phyloP scores from a whole-genome alignment of 257 asterid species.

The Nicotiana sylvestris region DNA sequence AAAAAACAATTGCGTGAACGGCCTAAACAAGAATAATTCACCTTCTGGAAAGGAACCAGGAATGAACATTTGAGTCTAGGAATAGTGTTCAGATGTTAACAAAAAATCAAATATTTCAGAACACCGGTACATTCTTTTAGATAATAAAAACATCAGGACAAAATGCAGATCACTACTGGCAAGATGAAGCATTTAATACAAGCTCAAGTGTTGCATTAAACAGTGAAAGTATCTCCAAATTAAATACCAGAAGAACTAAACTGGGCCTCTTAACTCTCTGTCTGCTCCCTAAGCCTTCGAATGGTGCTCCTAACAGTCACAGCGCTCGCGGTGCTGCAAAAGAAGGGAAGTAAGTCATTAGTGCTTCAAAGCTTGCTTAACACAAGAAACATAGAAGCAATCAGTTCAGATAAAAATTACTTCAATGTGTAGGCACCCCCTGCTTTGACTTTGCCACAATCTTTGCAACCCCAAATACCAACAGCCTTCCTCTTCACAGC shows the following conservation, averaged over 20 bases:
- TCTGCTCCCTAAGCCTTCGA: constrained; percentile 64
- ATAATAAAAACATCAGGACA: neutral
- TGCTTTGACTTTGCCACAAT: constrained; percentile 65
- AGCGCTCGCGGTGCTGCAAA: constrained; percentile 59
- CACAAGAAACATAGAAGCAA: neutral
- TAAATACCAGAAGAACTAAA: neutral
- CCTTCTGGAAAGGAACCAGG: neutral
- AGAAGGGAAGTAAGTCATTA: neutral
- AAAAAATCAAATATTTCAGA: neutral
- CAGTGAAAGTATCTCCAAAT: neutral
- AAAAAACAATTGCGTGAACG: neutral
- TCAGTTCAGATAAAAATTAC: constrained; percentile 16
- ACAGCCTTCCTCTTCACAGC: constrained; percentile 67
- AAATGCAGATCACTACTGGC: neutral
- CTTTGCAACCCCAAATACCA: constrained; percentile 71
- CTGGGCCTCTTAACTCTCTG: constrained; percentile 36
- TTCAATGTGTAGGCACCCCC: constrained; percentile 69
- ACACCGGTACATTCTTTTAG: neutral
- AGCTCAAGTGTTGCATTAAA: neutral
- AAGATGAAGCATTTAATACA: neutral
- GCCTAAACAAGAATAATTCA: neutral
- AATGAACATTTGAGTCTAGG: neutral
- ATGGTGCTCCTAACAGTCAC: constrained; percentile 71
- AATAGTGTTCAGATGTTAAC: neutral
- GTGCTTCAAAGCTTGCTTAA: neutral